Evolutionary conservation across 257 asterid species (phyloP).

Genomic region (Solanum lycopersicoides): DNA sequence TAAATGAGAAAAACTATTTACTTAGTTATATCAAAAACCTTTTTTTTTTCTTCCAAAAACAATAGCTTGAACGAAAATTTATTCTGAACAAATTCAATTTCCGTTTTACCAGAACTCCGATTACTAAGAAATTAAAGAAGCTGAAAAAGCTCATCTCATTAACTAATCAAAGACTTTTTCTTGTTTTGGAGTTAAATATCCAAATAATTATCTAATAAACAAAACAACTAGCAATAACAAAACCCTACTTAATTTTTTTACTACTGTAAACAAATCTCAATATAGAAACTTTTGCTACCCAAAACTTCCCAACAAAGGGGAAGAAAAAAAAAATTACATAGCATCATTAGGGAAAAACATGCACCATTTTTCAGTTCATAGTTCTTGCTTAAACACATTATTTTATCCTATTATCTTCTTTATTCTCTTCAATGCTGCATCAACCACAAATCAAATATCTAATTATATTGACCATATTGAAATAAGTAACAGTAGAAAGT

Average conservation of each 20-base stretch:
- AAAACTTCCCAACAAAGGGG: not conserved
- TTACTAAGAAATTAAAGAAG: not conserved
- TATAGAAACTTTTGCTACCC: not conserved
- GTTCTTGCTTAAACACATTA: conserved; percentile 4
- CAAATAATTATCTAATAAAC: not conserved
- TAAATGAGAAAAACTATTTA: no score
- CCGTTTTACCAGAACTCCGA: not conserved
- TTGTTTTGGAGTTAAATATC: not conserved
- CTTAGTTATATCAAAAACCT: not conserved
- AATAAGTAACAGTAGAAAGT: conserved; percentile 7
- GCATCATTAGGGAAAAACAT: not conserved
- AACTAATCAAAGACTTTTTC: not conserved
- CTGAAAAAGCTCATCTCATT: conserved; percentile 33
- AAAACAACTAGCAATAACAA: not conserved
- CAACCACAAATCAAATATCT: not conserved
- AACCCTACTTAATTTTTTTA: not conserved
- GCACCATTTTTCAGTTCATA: not conserved
- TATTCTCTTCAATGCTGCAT: conserved; percentile 6
- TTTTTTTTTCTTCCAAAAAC: not conserved
- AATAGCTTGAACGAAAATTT: not conserved
- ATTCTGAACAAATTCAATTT: not conserved
- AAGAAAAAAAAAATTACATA: not conserved
- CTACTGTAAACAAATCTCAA: not conserved
- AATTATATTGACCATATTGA: not conserved
- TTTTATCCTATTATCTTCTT: conserved; percentile 8